A percentile compares a stretch with the other conserved stretches of the same genome.
phyloP scores from a whole-genome alignment of 495 filamentous ascomycete species.

The Cenococcum geophilum region DNA sequence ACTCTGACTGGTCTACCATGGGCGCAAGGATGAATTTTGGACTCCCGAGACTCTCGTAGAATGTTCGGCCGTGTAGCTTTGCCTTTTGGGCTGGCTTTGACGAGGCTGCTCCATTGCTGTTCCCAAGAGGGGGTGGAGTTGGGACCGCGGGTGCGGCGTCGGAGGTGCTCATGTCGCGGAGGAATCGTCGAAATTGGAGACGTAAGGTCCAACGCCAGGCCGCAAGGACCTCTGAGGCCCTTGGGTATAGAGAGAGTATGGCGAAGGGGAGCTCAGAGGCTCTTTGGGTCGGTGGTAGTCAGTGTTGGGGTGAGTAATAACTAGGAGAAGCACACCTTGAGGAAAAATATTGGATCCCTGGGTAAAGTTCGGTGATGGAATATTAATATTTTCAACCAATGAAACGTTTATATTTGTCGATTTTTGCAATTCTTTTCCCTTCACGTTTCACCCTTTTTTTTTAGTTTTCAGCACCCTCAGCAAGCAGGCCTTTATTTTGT shows the following conservation, averaged over 20 bases:
- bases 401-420: too few species aligned
- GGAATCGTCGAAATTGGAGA: conserved; percentile 1
- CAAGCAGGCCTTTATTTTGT: too few species aligned
- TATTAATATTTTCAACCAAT: too few species aligned
- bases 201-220: neutral
- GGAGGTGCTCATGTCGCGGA: conserved; percentile 1
- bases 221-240: neutral
- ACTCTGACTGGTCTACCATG: conserved; percentile 98
- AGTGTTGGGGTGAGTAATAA: neutral
- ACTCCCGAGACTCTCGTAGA: conserved; percentile 88
- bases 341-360: too few species aligned
- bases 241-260: neutral
- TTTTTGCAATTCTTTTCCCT: too few species aligned
- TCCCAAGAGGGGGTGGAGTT: neutral
- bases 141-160: neutral
- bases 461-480: too few species aligned
- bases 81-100: conserved; percentile 1
- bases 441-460: too few species aligned
- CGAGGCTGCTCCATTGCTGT: neutral
- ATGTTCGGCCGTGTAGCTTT: conserved; percentile 77
- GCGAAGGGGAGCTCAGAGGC: neutral
- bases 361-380: too few species aligned
- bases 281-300: neutral
- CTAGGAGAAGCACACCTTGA: neutral
- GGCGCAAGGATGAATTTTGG: conserved; percentile 87